Evolutionary conservation across 2,329 filamentous ascomycete genomes (phyloP).

Genomic region (Gyromitra esculenta): DNA sequence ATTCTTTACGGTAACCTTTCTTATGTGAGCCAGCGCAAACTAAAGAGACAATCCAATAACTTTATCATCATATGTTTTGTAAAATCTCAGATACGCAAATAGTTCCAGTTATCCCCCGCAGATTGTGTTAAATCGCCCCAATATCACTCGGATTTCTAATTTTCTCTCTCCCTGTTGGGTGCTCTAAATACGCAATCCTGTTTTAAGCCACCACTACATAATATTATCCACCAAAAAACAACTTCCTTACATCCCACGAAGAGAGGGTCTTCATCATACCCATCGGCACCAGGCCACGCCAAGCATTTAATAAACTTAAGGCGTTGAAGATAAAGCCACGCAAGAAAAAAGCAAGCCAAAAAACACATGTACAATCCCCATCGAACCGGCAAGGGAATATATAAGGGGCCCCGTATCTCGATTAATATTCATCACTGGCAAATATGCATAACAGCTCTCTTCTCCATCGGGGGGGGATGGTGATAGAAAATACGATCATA

Average conservation of each 20-base stretch:
- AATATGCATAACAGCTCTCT: background rate
- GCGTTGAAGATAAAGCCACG: background rate
- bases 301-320: background rate
- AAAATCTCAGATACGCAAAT: too few species aligned
- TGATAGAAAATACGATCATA: slow-evolving; percentile 20
- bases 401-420: background rate
- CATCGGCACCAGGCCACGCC: background rate
- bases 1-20: too few species aligned
- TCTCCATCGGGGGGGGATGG: background rate
- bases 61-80: too few species aligned
- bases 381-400: background rate
- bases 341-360: background rate
- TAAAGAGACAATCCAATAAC: too few species aligned
- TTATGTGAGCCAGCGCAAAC: too few species aligned
- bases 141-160: too few species aligned
- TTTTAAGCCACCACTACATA: too few species aligned
- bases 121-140: too few species aligned
- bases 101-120: too few species aligned
- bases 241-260: background rate
- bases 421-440: slow-evolving; percentile 3
- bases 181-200: too few species aligned
- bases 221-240: background rate
- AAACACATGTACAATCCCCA: slow-evolving; percentile 1
- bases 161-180: too few species aligned
- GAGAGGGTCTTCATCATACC: background rate